These are phyloP conservation scores for Cercospora berteroae DNA, from an alignment of 2,329 filamentous ascomycete genomes.

Conservation along the genomic window DNA sequence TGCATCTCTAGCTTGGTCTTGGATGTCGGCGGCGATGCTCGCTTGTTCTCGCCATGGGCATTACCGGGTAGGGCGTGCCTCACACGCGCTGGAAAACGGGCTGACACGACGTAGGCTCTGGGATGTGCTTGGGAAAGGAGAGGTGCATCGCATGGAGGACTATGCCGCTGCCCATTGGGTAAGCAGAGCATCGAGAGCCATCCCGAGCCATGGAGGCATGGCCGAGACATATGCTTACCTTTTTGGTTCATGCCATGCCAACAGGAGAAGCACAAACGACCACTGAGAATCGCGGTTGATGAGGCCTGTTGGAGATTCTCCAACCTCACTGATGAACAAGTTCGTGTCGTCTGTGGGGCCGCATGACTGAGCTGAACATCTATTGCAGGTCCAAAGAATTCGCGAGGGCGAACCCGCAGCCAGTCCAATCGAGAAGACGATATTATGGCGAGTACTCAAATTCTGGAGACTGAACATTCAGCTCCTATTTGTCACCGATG, in stretches of 20 bases:
- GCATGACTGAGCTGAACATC: neutral
- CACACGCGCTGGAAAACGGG: neutral
- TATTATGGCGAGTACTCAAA: slow-evolving; percentile 45
- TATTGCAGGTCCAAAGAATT: slow-evolving; percentile 36
- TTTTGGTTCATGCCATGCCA: neutral
- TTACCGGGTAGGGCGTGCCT: slow-evolving; percentile 14
- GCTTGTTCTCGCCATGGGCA: slow-evolving; percentile 17
- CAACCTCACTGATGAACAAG: slow-evolving; percentile 38
- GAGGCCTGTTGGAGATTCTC: slow-evolving; percentile 48
- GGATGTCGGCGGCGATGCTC: neutral
- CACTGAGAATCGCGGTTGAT: slow-evolving; percentile 45
- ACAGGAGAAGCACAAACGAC: slow-evolving; percentile 33
- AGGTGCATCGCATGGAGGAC: slow-evolving; percentile 38
- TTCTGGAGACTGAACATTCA: slow-evolving; percentile 52
- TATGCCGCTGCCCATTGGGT: slow-evolving; percentile 41
- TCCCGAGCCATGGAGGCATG: neutral
- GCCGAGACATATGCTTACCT: neutral
- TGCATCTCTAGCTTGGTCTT: neutral
- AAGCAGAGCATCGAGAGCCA: neutral
- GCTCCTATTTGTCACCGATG: slow-evolving; percentile 57
- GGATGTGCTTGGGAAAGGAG: slow-evolving; percentile 39
- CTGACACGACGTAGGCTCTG: slow-evolving; percentile 33
- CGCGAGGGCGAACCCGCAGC: slow-evolving; percentile 39
- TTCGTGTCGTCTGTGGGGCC: neutral
- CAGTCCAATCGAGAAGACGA: slow-evolving; percentile 45